Evolutionary conservation across 768 basidiomycete genomes (phyloP), one percentile per base, ranked within the genome.

Genomic region (Mycena filopes): DNA sequence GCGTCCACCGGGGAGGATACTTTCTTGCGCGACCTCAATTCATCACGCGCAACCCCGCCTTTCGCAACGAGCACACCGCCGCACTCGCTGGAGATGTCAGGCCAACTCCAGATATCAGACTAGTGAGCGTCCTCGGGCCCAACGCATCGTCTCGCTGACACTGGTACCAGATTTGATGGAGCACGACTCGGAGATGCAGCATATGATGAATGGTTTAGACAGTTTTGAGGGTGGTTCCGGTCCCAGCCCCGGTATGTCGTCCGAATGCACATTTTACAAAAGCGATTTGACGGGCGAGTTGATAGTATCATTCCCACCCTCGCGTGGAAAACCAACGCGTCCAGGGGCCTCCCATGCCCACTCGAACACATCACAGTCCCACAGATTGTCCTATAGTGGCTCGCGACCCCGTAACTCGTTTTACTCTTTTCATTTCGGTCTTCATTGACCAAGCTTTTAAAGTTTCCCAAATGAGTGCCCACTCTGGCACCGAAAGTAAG

Each of bases 181-280:
- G 23, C 83, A 86, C 59, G 88, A 92, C 69, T 89, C 89, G 3
- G 89, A 89, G 69, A 92, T 92, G 91, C 88, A 87, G 57, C 82
- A 84, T 55, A 86, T 81, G 12, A 85, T 92, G 71, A 81, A 84
- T 29, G 85, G 80, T 23, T 71, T 87, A 61, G 84, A 87, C 56
- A 87, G 82, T 69, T 86, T 80, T 66, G 87, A 86, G 40, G 81
- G 74, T 40, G 81, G 81, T 42, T 71, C 71, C 23, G 63, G 63
- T 41, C 66, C 53, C 48, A 68, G 49, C 58, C 66, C 68, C 26
- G 56, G 70, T 75, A 36, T 41, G 68, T 41, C 49, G 46, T 65
- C 63, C 55, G 20, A 38, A 25, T 13, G 25, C 31, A 31, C 31
- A 8, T 36, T 58, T 20, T 49, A n/a, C 16, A 16, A 41, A 49